These are phyloP conservation scores for Chrysochromulina parva DNA, from an alignment of 78 protist species.

Conservation along the genomic window DNA sequence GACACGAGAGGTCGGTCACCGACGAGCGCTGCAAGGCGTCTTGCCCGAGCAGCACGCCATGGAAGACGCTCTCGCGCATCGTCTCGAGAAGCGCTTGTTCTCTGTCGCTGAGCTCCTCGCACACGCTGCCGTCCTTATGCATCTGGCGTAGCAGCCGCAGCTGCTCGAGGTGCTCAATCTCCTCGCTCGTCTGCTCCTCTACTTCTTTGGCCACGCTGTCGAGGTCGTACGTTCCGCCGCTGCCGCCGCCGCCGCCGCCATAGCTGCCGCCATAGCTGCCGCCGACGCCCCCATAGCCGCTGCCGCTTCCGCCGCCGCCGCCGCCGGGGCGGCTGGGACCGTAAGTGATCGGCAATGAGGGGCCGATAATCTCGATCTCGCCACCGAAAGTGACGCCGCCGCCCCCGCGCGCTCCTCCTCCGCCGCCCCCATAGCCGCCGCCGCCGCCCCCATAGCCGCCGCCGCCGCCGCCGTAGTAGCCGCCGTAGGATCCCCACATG, in stretches of 20 bases:
- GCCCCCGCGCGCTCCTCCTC: not conserved
- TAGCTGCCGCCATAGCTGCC: not conserved
- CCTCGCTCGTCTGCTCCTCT: no score
- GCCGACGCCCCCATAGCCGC: not conserved
- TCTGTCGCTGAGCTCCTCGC: no score
- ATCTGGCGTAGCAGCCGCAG: no score
- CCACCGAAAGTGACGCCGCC: not conserved
- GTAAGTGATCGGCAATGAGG: no score
- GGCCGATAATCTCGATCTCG: no score
- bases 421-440: not conserved
- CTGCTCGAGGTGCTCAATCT: no score
- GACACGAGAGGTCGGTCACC: slow-evolving; percentile 17
- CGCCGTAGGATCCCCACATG: not conserved
- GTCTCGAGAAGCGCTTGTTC: not conserved
- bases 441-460: not conserved
- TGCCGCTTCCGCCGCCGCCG: not conserved
- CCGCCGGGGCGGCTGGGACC: not conserved
- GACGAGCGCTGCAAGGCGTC: not conserved
- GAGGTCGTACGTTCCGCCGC: not conserved
- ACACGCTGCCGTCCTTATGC: no score
- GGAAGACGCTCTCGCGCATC: not conserved
- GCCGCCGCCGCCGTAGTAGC: not conserved
- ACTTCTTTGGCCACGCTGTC: no score
- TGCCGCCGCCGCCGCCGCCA: not conserved
- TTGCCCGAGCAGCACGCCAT: not conserved